A percentile compares a stretch with the other conserved stretches of the same genome.
These are phyloP conservation scores for Tetraselmis striata DNA, from an alignment of 139 green algal genomes.

Conservation along the genomic window DNA sequence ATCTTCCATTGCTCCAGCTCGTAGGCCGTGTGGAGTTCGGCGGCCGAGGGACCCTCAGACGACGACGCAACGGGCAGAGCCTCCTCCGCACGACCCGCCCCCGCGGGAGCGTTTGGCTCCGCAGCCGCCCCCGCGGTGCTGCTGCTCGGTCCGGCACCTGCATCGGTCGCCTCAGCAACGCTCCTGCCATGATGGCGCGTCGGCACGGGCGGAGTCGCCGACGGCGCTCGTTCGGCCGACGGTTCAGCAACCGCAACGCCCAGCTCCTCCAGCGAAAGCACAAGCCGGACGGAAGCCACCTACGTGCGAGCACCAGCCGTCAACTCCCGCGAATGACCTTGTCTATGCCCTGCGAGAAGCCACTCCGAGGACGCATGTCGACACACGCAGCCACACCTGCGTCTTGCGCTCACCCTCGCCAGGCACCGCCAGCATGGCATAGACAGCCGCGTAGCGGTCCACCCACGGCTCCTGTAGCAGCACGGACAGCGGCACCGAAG, in stretches of 20 bases:
- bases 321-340: no score
- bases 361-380: no score
- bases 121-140: neutral
- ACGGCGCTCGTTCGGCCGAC: no score
- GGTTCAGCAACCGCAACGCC: neutral
- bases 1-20: conserved; percentile 63
- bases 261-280: conserved; percentile 40
- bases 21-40: conserved; percentile 46
- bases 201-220: no score
- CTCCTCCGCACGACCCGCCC: neutral
- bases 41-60: neutral
- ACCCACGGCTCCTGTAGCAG: conserved; percentile 56
- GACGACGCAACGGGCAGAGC: no score
- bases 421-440: conserved; percentile 23
- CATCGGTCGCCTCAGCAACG: no score
- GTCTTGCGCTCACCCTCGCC: conserved; percentile 30
- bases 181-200: no score
- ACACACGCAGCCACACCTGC: no score
- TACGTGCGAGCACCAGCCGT: no score
- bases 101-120: neutral
- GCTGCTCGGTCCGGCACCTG: neutral
- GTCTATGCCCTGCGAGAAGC: no score
- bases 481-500: conserved; percentile 36
- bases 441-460: conserved; percentile 52
- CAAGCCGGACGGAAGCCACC: conserved; percentile 37